Evolutionary conservation across 2,329 filamentous ascomycete species (phyloP), one percentile per base, ranked within the genome.

Genomic region (Sphaerostilbella broomeana): DNA sequence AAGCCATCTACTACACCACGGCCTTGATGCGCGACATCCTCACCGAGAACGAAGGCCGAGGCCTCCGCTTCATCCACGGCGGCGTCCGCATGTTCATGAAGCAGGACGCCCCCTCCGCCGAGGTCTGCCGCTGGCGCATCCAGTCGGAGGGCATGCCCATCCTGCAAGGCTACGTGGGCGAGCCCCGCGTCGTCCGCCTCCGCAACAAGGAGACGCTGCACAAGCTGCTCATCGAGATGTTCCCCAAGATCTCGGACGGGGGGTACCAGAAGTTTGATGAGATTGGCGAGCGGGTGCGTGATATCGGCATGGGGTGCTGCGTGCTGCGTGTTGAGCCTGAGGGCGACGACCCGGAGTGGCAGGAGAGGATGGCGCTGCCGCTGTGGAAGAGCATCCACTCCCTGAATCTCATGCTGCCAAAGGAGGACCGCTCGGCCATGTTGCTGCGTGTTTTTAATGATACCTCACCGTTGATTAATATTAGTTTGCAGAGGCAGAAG

Each of bases 71-170:
- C 58, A 85, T 98, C 35, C 92, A 98, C 63, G 90, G 84, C 35
- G 92, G 92, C 48, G 89, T 98, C 22, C 94, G 94, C 67, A 97
- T 97, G 87, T 98, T 94, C 60, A 92, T 97, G 71, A 95, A 94
- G 69, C 90, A 97, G 62, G 88, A 95, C 56, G 84, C 86, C 0
- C 89, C 94, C 44, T 84, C 81, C 5, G 81, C 83, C 24, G 83
- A 89, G 39, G 84, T 92, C 22, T 95, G 89, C 68, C 77, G 83
- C 43, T 98, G 92, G 92, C 80, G 92, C 32, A 92, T 98, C 52
- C 92, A 98, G 69, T 85, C 83, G 10, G 92, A 98, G 63, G 92
- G 92, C 17, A 79, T 98, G 67, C 80, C 84, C 8, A 88, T 98
- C 49, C 72, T 95, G 24, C 85, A 95, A 57, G 85, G 86, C 18